Conservation (phyloP, 139 green algal genomes). For the Asterochloris erici region DNA sequence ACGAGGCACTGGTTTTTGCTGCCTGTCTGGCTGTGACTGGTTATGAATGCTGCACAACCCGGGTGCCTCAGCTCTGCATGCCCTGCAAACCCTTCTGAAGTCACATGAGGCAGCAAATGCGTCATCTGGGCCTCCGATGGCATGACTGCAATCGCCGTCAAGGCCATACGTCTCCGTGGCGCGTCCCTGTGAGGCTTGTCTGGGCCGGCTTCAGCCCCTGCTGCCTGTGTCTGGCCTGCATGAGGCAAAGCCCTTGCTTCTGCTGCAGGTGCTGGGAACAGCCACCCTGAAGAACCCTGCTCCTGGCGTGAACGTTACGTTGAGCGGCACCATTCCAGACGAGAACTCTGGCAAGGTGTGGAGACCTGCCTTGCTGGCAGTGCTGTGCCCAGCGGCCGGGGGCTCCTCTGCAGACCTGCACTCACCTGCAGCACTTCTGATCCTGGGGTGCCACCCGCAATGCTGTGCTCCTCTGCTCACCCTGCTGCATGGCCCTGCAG, state of each 20-base stretch:
- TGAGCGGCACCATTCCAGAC: constrained; percentile 44
- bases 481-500: constrained; percentile 14
- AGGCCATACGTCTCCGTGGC: too few relatives aligned
- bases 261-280: constrained; percentile 15
- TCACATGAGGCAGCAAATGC: too few relatives aligned
- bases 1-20: too few relatives aligned
- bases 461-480: not conserved
- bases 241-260: not conserved
- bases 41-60: too few relatives aligned
- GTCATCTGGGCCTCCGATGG: too few relatives aligned
- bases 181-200: too few relatives aligned
- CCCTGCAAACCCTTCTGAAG: too few relatives aligned
- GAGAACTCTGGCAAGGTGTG: constrained; percentile 30
- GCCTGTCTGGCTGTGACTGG: too few relatives aligned
- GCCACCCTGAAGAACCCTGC: constrained; percentile 2
- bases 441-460: not conserved
- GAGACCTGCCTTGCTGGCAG: too few relatives aligned
- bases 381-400: too few relatives aligned
- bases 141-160: too few relatives aligned
- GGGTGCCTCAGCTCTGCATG: too few relatives aligned
- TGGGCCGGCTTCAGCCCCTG: not conserved
- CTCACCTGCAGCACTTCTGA: not conserved
- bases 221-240: not conserved
- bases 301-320: constrained; percentile 32
- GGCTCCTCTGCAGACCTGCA: not conserved